A percentile compares a stretch with the other conserved stretches of the same genome.
phyloP scores from a whole-genome alignment of 208 protist genomes.

The Polymyxa betae region DNA sequence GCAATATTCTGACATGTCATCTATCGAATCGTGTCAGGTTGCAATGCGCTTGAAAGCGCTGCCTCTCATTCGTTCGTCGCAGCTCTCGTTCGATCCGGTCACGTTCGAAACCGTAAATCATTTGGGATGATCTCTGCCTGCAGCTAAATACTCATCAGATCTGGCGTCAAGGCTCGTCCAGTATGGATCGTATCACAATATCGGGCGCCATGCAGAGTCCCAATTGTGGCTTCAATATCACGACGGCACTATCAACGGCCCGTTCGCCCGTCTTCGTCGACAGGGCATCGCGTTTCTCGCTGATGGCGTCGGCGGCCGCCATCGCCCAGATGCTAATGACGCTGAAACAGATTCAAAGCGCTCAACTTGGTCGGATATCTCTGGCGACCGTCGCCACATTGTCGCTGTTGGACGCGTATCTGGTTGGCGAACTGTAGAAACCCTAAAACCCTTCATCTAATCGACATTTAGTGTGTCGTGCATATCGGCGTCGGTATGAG shows the following conservation, averaged over 20 bases:
- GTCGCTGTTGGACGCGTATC: neutral
- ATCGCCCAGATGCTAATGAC: conserved; percentile 34
- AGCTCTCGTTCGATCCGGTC: neutral
- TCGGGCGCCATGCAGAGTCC: neutral
- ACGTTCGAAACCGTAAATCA: neutral
- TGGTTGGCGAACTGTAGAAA: conserved; percentile 14
- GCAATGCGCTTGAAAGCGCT: neutral
- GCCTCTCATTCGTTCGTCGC: neutral
- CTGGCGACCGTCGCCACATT: neutral
- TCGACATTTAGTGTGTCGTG: conserved; percentile 5
- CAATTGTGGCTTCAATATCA: neutral
- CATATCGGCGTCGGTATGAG: neutral
- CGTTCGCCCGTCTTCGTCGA: neutral
- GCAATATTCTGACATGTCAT: neutral
- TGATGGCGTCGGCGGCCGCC: neutral
- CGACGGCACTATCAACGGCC: neutral
- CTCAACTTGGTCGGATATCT: neutral
- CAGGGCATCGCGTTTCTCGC: conserved; percentile 1
- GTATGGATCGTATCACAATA: neutral
- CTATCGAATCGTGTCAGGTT: neutral
- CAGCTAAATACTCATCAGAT: neutral
- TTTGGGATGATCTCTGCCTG: neutral
- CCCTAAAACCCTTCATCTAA: neutral
- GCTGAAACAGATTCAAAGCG: neutral
- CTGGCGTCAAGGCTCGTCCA: conserved; percentile 9